Conservation (phyloP, 768 basidiomycete species). For the Roridomyces roridus region DNA sequence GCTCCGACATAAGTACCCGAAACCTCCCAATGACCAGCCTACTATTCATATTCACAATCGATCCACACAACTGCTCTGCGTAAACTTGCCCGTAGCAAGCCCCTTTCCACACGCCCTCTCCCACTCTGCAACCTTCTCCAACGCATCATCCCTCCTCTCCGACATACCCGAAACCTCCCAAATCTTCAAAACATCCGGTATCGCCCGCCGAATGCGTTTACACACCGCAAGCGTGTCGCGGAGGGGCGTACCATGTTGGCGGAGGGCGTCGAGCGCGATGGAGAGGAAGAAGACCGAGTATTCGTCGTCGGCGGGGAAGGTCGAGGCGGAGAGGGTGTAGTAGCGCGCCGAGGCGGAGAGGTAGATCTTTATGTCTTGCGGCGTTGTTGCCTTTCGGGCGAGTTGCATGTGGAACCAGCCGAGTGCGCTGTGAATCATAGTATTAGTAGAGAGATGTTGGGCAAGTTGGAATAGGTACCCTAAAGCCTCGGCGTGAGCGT, state of each 20-base stretch:
- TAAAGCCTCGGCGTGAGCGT: conserved; percentile 15
- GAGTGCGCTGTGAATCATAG: not conserved
- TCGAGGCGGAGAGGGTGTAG: conserved; percentile 2
- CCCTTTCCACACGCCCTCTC: conserved; percentile 6
- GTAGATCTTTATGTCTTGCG: conserved; percentile 9
- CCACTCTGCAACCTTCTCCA: conserved; percentile 10
- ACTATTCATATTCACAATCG: not conserved
- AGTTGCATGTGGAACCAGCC: conserved; percentile 18
- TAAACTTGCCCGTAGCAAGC: not conserved
- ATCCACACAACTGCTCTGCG: not conserved
- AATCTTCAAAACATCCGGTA: conserved; percentile 30
- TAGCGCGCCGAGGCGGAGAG: conserved; percentile 17
- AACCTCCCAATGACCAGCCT: conserved; percentile 30
- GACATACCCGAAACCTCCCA: conserved; percentile 28
- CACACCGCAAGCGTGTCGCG: conserved; percentile 31
- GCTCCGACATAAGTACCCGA: conserved; percentile 18
- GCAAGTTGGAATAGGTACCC: not conserved
- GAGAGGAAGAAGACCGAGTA: conserved; percentile 8
- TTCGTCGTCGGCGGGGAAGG: conserved; percentile 5
- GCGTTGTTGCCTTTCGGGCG: not conserved
- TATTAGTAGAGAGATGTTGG: not conserved
- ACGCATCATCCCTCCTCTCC: conserved; percentile 7
- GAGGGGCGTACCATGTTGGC: conserved; percentile 26
- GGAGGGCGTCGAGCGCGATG: conserved; percentile 11
- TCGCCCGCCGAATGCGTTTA: conserved; percentile 24